Base-by-base conservation (phyloP, 1,284 basidiomycete genomes). In the Naganishia sp. region DNA sequence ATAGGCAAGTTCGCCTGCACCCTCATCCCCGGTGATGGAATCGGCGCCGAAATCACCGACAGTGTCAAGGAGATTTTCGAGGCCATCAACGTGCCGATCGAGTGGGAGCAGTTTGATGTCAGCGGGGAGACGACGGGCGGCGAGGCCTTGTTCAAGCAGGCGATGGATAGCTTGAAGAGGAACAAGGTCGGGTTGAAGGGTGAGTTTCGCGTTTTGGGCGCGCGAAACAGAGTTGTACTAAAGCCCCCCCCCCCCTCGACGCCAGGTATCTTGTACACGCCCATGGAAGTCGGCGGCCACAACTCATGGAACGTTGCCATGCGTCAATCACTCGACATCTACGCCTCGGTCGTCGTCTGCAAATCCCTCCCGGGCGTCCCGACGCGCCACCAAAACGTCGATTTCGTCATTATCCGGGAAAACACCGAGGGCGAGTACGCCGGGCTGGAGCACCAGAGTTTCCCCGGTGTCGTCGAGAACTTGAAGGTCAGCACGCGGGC, bases 341-440 rank as follows among this genome's bases (percentile, higher is more conserved):
- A 98, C 81, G 95, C 96, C 49, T 97, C 94, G 28, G 90, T 99
- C 73, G 93, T 96, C 66, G 86, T 98, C 67, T 99, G 96, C 89
- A 98, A 98, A 82, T 93, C 94, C 61, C 87, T 99, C 64, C 90
- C 93, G n/a, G 96, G 96, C 62, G 88, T 94, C 83, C 90, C 94
- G 49, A 98, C 96, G 51, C 90, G 95, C 74, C 95, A 99, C 84
- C 85, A 88, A 70, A 89, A 96, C 77, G 96, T 99, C 77, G 95
- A 99, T 83, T 96, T 97, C 81, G 94, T 92, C 74, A 94, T 99
- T 81, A 98, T 99, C 79, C 94, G 96, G 82, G 96, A 99, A 82
- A 99, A 99, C 84, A 99, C 96, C 25, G 96, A 99, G 84, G 96
- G 96, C 74, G 96, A 99, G 83, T 99, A 99, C 84, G 95, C 94